Evolutionary conservation across 805 yeast species (phyloP), one percentile per base, ranked within the genome.

Genomic region (Wickerhamiella occidentalis): DNA sequence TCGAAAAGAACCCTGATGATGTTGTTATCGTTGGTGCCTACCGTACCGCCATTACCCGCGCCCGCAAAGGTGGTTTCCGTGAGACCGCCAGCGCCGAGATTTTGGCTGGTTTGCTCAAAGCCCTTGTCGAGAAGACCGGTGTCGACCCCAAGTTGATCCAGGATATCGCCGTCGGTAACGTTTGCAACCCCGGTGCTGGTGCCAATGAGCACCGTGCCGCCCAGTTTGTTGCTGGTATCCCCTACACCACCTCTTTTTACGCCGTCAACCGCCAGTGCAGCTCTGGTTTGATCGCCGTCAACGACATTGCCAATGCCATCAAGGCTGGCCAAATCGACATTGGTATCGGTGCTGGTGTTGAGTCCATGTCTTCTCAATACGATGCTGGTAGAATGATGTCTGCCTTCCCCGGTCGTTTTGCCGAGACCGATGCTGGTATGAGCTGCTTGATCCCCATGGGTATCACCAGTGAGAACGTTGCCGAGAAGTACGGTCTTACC

Each of bases 401-500:
- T 9, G 68, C 70, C 38, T 71, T 81, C 52, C 78, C 85, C 11
- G 53, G 53, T 42, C 57, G 58, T 22, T 61, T 77, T 59, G 61
- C 69, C 41, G 62, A 58, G 51, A 64, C 71, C 56, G 60, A 64
- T 45, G 75, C 70, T 43, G 80, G 82, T n/a, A 71, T 71, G 54
- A 80, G 80, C 65, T 90, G 96, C 68, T 69, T 82, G 66, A 78
- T 90, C 54, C 97, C 97, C 56, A 90, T 90, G 97, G 97, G 97
- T 42, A 80, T 81, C 60, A 90, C 97, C 48, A 84, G 86, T 62
- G 97, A 90, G 70, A 90, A 90, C 65, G 84, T 90, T 50, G 88
- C 94, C 25, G 65, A 67, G 40, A 74, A 75, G 64, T 88, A 72
- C 67, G 65, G 68, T 54, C 72, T 90, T 52, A 61, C 79, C 23